Evolutionary conservation across 2,329 filamentous ascomycete genomes (phyloP).

Genomic region (Microcyclospora pomicola): DNA sequence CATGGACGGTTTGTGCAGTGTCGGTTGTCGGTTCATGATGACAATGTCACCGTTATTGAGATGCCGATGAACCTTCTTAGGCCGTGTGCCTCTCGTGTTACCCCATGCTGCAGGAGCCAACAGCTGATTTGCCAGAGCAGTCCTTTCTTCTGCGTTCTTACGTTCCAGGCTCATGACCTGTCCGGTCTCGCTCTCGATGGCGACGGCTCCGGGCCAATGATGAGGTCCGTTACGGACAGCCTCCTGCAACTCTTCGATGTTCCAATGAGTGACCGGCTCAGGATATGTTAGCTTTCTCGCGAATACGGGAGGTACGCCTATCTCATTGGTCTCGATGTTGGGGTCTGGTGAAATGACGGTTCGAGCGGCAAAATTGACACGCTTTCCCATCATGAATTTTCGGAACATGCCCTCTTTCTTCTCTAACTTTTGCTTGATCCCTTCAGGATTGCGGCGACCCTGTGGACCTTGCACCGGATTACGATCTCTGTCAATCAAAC

Average conservation of each 20-base stretch:
- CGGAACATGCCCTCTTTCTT: slow-evolving; percentile 98
- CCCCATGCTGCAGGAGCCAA: slow-evolving; percentile 63
- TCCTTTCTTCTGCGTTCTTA: slow-evolving; percentile 77
- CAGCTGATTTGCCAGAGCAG: slow-evolving; percentile 82
- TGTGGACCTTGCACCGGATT: slow-evolving; percentile 70
- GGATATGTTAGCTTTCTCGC: slow-evolving; percentile 92
- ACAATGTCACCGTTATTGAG: slow-evolving; percentile 94
- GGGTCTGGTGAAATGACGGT: slow-evolving; percentile 97
- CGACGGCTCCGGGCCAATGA: slow-evolving; percentile 85
- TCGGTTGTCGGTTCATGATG: slow-evolving; percentile 96
- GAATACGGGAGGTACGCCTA: slow-evolving; percentile 95
- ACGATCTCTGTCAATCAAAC: slow-evolving; percentile 79
- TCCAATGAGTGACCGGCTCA: slow-evolving; percentile 92
- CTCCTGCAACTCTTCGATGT: slow-evolving; percentile 89
- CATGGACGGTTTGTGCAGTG: slow-evolving; percentile 95
- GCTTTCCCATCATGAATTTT: slow-evolving; percentile 99
- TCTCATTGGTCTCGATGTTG: slow-evolving; percentile 98
- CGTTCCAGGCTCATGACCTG: slow-evolving; percentile 76
- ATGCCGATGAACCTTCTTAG: slow-evolving; percentile 95
- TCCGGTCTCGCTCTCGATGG: slow-evolving; percentile 91
- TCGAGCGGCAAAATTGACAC: slow-evolving; percentile 93
- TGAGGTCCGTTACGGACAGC: slow-evolving; percentile 90
- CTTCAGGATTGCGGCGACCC: slow-evolving; percentile 68
- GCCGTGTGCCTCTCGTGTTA: slow-evolving; percentile 58
- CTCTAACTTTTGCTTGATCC: slow-evolving; percentile 94